phyloP scores from a whole-genome alignment of 1,284 basidiomycete genomes.

The Ceratobasidium theobromae region DNA sequence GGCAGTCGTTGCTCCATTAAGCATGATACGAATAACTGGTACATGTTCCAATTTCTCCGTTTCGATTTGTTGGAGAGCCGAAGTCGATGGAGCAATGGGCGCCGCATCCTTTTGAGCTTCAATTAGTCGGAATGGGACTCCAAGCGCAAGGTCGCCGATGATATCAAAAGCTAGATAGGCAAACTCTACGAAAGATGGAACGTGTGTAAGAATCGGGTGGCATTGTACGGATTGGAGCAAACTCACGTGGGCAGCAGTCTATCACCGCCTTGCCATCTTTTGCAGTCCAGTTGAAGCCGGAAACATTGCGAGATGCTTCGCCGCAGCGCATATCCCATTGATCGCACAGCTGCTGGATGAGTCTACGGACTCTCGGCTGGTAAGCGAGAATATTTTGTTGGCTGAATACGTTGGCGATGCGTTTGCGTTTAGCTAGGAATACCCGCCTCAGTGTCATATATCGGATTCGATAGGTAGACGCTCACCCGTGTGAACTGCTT shows the following conservation, averaged over 20 bases:
- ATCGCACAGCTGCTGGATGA: neutral
- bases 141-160: conserved; percentile 56
- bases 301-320: conserved; percentile 45
- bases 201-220: neutral
- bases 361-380: neutral
- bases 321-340: neutral
- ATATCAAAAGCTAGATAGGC: conserved; percentile 54
- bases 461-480: neutral
- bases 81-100: conserved; percentile 37
- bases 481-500: neutral
- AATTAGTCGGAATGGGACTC: conserved; percentile 52
- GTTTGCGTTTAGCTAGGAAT: conserved; percentile 38
- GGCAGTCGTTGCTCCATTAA: conserved; percentile 85
- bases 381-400: neutral
- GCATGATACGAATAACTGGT: conserved; percentile 83
- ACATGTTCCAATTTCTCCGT: conserved; percentile 59
- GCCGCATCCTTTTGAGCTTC: conserved; percentile 24
- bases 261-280: neutral
- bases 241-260: neutral
- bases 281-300: conserved; percentile 29
- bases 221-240: neutral
- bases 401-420: neutral
- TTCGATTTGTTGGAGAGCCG: neutral
- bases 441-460: neutral
- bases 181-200: conserved; percentile 35